Evolutionary conservation across 2,329 filamentous ascomycete species (phyloP).

Genomic region (Aspergillus oerlinghausenensis): DNA sequence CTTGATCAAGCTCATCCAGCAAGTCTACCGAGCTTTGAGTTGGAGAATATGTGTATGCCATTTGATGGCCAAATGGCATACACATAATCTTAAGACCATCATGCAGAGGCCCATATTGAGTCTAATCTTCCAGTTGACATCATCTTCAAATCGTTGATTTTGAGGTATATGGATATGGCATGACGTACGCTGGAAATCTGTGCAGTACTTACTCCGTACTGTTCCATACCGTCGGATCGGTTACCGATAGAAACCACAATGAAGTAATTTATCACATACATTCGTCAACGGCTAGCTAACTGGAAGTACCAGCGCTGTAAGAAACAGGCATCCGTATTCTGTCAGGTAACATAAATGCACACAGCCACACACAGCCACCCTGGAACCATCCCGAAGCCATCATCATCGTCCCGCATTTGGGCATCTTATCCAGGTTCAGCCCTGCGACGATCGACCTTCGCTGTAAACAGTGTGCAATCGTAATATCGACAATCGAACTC

Average conservation of each 20-base stretch:
- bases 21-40: too few relatives aligned
- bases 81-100: too few relatives aligned
- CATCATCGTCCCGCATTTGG: conserved; percentile 12
- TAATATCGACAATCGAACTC: neutral
- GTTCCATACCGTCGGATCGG: neutral
- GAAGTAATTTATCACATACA: neutral
- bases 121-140: neutral
- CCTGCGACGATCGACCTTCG: neutral
- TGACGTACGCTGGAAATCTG: neutral
- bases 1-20: too few relatives aligned
- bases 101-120: neutral
- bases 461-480: neutral
- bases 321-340: neutral
- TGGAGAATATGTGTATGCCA: too few relatives aligned
- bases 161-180: neutral
- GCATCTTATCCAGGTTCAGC: conserved; percentile 2
- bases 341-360: neutral
- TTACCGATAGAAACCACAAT: neutral
- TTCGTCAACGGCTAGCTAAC: too few relatives aligned
- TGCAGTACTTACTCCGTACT: neutral
- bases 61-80: too few relatives aligned
- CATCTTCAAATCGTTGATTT: neutral
- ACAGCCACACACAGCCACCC: conserved; percentile 14
- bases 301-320: neutral
- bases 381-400: conserved; percentile 7